These are phyloP conservation scores for Fusarium sp. DNA, from an alignment of 2,329 filamentous ascomycete genomes.

Conservation along the genomic window DNA sequence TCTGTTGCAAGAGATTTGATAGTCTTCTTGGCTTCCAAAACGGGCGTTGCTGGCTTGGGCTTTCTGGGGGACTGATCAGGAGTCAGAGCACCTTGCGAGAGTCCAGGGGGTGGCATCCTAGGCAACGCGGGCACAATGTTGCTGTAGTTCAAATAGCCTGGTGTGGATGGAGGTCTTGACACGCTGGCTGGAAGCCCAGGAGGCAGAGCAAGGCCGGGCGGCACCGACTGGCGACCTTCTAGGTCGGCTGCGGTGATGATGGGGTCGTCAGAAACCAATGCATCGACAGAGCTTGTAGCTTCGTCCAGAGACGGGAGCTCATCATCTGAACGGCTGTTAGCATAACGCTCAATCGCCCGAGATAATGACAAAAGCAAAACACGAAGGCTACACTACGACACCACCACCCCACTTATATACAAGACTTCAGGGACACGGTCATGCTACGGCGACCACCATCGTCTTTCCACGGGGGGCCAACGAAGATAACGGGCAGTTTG, in stretches of 20 bases:
- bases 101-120: conserved; percentile 42
- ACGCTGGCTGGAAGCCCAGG: conserved; percentile 36
- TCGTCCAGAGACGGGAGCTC: conserved; percentile 70
- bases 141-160: conserved; percentile 31
- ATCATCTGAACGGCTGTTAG: conserved; percentile 68
- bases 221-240: conserved; percentile 42
- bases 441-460: conserved; percentile 71
- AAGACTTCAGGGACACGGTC: conserved; percentile 52
- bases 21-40: conserved; percentile 54
- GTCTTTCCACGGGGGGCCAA: conserved; percentile 65
- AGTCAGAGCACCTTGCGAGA: conserved; percentile 45
- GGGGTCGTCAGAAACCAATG: conserved; percentile 71
- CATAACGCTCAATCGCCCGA: conserved; percentile 43
- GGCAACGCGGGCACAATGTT: conserved; percentile 45
- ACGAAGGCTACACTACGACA: conserved; percentile 47
- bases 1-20: conserved; percentile 59
- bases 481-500: conserved; percentile 50
- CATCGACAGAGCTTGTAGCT: conserved; percentile 72
- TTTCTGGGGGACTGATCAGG: conserved; percentile 51
- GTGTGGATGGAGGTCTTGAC: conserved; percentile 36
- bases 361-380: conserved; percentile 40
- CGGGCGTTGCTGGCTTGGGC: conserved; percentile 40
- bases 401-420: conserved; percentile 56
- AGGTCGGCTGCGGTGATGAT: conserved; percentile 25
- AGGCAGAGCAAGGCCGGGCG: conserved; percentile 48